Percentiles rank a stretch among this genome's conserved stretches.
phyloP scores from a whole-genome alignment of 2,329 filamentous ascomycete genomes.

The Aspergillus sojae region DNA sequence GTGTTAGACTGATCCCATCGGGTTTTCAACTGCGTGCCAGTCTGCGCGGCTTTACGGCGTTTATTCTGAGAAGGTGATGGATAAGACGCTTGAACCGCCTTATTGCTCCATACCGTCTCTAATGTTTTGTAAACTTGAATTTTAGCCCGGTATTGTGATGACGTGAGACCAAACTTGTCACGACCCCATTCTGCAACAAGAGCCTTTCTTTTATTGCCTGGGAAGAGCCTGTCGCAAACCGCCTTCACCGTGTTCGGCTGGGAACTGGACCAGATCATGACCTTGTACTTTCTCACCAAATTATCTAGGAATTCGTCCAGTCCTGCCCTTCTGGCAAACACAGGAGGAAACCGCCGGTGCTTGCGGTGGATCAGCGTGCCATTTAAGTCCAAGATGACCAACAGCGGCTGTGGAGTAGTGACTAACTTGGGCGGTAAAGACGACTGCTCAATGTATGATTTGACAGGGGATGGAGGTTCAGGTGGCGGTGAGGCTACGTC shows the following conservation, averaged over 20 bases:
- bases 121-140: slow-evolving; percentile 92
- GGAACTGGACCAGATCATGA: slow-evolving; percentile 92
- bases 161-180: slow-evolving; percentile 70
- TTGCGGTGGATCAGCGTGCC: slow-evolving; percentile 82
- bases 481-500: slow-evolving; percentile 19
- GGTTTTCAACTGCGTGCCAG: slow-evolving; percentile 47
- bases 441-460: slow-evolving; percentile 63
- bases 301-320: slow-evolving; percentile 71
- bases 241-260: slow-evolving; percentile 68
- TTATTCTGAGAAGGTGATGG: slow-evolving; percentile 27
- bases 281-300: slow-evolving; percentile 71
- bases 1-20: slow-evolving; percentile 84
- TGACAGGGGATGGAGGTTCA: slow-evolving; percentile 58
- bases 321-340: slow-evolving; percentile 68
- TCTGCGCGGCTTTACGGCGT: slow-evolving; percentile 6
- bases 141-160: slow-evolving; percentile 65
- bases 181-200: slow-evolving; percentile 77
- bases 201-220: slow-evolving; percentile 51
- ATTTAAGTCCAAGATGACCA: slow-evolving; percentile 90
- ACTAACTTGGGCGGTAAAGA: slow-evolving; percentile 47
- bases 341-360: slow-evolving; percentile 50
- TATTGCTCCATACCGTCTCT: slow-evolving; percentile 66
- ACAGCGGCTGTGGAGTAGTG: slow-evolving; percentile 60
- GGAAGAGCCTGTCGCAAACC: slow-evolving; percentile 63
- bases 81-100: slow-evolving; percentile 47